A percentile compares a stretch with the other conserved stretches of the same genome.
Conservation (phyloP, 495 filamentous ascomycete genomes). For the Jackrogersella minutella region DNA sequence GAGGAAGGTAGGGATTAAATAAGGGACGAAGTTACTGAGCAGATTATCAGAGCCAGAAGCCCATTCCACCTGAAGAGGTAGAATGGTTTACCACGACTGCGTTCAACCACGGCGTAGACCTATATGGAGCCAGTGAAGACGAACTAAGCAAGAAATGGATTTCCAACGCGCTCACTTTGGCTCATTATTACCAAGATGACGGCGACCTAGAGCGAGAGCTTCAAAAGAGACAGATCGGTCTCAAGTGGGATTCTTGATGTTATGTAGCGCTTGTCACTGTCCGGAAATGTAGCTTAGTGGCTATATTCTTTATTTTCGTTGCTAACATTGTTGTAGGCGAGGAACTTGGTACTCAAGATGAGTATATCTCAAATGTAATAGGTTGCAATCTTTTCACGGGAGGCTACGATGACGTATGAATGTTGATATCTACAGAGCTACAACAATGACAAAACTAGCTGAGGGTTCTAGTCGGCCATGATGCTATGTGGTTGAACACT, state of each 20-base stretch:
- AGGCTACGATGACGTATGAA: too few species aligned
- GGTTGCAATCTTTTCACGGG: not conserved
- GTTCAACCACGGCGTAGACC: conserved; percentile 81
- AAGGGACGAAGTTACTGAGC: not conserved
- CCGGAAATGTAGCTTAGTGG: not conserved
- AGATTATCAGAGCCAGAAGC: conserved; percentile 48
- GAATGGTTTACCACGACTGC: conserved; percentile 77
- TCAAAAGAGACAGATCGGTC: conserved; percentile 59
- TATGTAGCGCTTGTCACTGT: not conserved
- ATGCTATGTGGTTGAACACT: too few species aligned
- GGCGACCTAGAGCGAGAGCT: conserved; percentile 61
- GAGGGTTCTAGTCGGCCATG: too few species aligned
- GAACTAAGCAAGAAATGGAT: conserved; percentile 70
- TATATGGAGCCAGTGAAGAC: conserved; percentile 65
- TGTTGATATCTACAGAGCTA: too few species aligned
- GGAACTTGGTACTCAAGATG: not conserved
- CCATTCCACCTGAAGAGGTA: conserved; percentile 75
- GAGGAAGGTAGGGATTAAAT: not conserved
- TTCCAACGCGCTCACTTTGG: conserved; percentile 68
- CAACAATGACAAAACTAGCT: too few species aligned
- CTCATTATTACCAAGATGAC: conserved; percentile 62
- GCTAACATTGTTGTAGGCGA: not conserved
- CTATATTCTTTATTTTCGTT: not conserved
- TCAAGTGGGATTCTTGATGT: conserved; percentile 54
- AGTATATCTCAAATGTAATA: not conserved